Conservation (phyloP, 768 basidiomycete species). For the Agrocybe praecox region DNA sequence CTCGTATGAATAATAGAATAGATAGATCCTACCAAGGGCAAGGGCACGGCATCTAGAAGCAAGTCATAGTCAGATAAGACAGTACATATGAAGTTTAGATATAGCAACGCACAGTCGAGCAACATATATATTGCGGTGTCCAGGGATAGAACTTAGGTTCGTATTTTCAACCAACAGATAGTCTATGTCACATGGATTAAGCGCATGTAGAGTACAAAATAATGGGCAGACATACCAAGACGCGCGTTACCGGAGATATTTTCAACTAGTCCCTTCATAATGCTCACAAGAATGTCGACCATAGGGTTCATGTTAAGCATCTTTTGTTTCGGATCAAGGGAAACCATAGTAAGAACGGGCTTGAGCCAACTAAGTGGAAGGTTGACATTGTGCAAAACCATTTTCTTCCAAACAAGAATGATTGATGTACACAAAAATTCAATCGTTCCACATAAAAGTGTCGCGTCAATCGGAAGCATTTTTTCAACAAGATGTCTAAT, state of each 20-base stretch:
- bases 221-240: background rate
- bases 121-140: slow-evolving; percentile 39
- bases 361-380: slow-evolving; percentile 59
- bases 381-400: slow-evolving; percentile 45
- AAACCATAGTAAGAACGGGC: slow-evolving; percentile 18
- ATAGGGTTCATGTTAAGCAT: slow-evolving; percentile 2
- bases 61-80: background rate
- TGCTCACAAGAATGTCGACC: slow-evolving; percentile 13
- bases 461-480: slow-evolving; percentile 41
- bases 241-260: slow-evolving; percentile 29
- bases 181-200: slow-evolving; percentile 15
- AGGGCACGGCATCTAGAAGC: slow-evolving; percentile 45
- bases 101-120: slow-evolving; percentile 47
- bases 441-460: slow-evolving; percentile 51
- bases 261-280: slow-evolving; percentile 26
- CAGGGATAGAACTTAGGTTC: slow-evolving; percentile 14
- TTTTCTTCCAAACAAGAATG: slow-evolving; percentile 30
- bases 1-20: background rate
- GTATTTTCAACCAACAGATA: slow-evolving; percentile 29
- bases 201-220: no score
- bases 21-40: slow-evolving; percentile 43
- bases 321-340: slow-evolving; percentile 1
- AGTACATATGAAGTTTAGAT: background rate
- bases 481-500: slow-evolving; percentile 46
- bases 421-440: slow-evolving; percentile 50